These are phyloP conservation scores for Ambrosia hybrid DNA, from an alignment of 140 eudicot species.

Conservation along the genomic window DNA sequence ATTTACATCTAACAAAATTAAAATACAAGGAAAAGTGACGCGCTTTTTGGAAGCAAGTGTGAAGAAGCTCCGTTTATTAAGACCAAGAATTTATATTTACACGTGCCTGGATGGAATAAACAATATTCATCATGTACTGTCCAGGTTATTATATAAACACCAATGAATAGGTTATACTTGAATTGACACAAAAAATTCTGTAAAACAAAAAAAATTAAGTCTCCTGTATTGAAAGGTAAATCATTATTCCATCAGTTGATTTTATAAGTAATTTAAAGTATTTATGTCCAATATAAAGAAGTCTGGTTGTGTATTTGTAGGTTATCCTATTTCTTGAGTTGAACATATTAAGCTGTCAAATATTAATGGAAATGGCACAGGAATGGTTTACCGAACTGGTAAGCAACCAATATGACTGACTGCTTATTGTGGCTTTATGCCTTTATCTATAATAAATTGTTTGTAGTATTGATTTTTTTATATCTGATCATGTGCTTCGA, in stretches of 20 bases:
- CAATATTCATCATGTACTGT: slow-evolving; percentile 3
- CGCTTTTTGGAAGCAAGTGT: slow-evolving; percentile 19
- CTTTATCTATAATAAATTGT: too few relatives aligned
- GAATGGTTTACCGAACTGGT: slow-evolving; percentile 33
- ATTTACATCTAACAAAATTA: neutral
- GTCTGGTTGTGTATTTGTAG: slow-evolving; percentile 10
- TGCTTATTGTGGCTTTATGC: neutral
- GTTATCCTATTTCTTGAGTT: neutral
- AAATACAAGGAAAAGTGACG: neutral
- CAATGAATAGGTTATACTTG: neutral
- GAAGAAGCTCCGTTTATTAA: slow-evolving; percentile 4
- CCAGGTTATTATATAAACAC: slow-evolving; percentile 11
- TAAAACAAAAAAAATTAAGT: neutral
- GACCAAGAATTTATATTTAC: slow-evolving; percentile 11
- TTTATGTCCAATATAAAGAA: neutral
- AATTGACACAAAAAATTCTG: neutral
- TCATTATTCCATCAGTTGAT: neutral
- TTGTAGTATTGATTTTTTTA: too few relatives aligned
- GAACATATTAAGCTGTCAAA: slow-evolving; percentile 5
- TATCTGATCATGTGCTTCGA: neutral
- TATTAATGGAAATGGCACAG: slow-evolving; percentile 19
- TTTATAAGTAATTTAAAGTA: neutral
- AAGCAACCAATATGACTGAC: neutral
- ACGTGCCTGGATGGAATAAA: slow-evolving; percentile 24
- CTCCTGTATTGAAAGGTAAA: slow-evolving; percentile 15